A percentile compares a stretch with the other conserved stretches of the same genome.
phyloP scores from a whole-genome alignment of 169 alveolate genomes.

The Toxoplasma gondii region DNA sequence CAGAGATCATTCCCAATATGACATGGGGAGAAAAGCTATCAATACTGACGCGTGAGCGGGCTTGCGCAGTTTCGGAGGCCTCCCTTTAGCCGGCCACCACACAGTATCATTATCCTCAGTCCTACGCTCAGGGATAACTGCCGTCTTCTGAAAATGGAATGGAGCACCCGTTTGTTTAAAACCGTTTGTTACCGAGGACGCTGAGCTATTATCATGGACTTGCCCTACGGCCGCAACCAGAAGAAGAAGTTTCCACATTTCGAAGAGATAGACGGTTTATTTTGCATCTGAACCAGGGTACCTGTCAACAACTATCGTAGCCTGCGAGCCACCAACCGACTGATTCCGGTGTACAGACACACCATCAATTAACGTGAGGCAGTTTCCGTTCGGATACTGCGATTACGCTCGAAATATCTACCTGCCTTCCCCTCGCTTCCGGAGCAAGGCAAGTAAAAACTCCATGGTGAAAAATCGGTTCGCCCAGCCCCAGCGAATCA shows the following conservation, averaged over 20 bases:
- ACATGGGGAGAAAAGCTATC: background rate
- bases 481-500: too few species aligned
- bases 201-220: background rate
- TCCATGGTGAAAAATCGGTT: too few species aligned
- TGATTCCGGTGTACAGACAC: background rate
- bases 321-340: background rate
- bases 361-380: background rate
- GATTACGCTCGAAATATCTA: too few species aligned
- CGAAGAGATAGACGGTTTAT: background rate
- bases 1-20: background rate
- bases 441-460: too few species aligned
- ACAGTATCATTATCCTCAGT: constrained; percentile 42
- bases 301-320: background rate
- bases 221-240: constrained; percentile 31
- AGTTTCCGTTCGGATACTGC: background rate
- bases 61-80: constrained; percentile 50
- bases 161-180: constrained; percentile 66
- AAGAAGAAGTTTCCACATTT: constrained; percentile 58
- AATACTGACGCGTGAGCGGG: constrained; percentile 42
- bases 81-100: constrained; percentile 68
- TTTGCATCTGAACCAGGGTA: background rate
- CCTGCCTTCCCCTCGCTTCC: too few species aligned
- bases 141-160: constrained; percentile 54
- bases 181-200: constrained; percentile 40
- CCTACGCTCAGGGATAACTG: background rate